Conservation (phyloP, 345 rosid species). For the Pseudoturritis turrita region DNA sequence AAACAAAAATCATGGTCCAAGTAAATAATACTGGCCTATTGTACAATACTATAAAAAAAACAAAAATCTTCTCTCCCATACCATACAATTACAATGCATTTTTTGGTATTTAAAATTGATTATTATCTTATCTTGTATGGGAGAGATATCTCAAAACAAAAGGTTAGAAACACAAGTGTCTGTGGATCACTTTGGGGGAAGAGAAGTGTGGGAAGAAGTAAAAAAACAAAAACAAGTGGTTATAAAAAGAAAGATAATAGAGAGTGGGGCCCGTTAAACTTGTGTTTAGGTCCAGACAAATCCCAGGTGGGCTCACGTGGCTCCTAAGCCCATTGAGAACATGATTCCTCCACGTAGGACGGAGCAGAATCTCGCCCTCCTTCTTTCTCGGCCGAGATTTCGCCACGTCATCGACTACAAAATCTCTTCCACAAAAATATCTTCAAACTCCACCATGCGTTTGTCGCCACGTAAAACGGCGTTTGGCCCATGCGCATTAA, state of each 20-base stretch:
- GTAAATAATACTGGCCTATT: not conserved
- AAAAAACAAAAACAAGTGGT: slow-evolving; percentile 20
- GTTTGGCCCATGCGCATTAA: slow-evolving; percentile 2
- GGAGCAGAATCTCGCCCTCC: slow-evolving; percentile 30
- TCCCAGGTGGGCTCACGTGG: slow-evolving; percentile 55
- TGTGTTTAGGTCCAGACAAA: slow-evolving; percentile 19
- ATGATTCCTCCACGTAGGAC: slow-evolving; percentile 49
- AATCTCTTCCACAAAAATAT: slow-evolving; percentile 30
- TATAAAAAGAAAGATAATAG: slow-evolving; percentile 12
- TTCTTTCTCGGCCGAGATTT: not conserved
- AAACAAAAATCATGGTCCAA: not conserved
- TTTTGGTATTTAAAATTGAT: not conserved
- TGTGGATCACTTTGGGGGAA: slow-evolving; percentile 11
- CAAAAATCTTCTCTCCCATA: not conserved
- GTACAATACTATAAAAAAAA: too few species aligned
- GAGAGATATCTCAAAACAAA: not conserved
- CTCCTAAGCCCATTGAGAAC: slow-evolving; percentile 22
- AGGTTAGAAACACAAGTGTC: slow-evolving; percentile 8
- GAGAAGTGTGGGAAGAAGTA: slow-evolving; percentile 18
- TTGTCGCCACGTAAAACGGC: slow-evolving; percentile 16
- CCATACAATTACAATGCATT: not conserved
- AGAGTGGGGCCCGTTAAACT: slow-evolving; percentile 18
- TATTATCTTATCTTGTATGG: slow-evolving; percentile 1
- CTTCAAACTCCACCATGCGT: slow-evolving; percentile 11
- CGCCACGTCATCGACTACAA: slow-evolving; percentile 28